A percentile compares a stretch with the other conserved stretches of the same genome.
phyloP scores from a whole-genome alignment of 352 stramenopile species.

The Phytophthora gonapodyides region DNA sequence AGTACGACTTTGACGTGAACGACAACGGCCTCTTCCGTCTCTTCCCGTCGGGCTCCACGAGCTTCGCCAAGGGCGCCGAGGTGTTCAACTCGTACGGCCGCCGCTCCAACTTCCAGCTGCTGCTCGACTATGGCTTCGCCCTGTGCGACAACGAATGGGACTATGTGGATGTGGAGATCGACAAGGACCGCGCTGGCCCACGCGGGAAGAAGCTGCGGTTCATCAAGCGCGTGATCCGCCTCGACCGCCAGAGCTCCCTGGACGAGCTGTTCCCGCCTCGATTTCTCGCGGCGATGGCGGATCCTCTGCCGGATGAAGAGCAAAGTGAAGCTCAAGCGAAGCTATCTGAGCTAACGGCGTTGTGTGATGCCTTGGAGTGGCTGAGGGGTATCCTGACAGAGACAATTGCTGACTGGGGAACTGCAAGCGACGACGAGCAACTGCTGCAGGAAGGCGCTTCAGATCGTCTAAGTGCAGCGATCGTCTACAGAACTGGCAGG shows the following conservation, averaged over 20 bases:
- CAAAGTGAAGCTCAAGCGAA: constrained; percentile 14
- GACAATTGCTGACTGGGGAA: constrained; percentile 29
- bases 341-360: constrained; percentile 8
- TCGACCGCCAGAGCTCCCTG: constrained; percentile 54
- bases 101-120: constrained; percentile 84
- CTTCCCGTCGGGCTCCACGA: constrained; percentile 62
- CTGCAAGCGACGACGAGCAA: constrained; percentile 25
- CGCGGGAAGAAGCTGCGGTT: constrained; percentile 50
- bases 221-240: constrained; percentile 45
- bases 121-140: constrained; percentile 94
- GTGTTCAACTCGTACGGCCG: constrained; percentile 94
- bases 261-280: constrained; percentile 50
- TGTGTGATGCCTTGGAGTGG: constrained; percentile 35
- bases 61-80: constrained; percentile 65
- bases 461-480: constrained; percentile 41
- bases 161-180: constrained; percentile 64
- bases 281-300: constrained; percentile 29
- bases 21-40: constrained; percentile 65
- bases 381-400: constrained; percentile 27
- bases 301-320: constrained; percentile 24
- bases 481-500: constrained; percentile 53
- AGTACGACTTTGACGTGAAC: constrained; percentile 83
- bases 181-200: constrained; percentile 35
- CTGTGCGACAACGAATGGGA: constrained; percentile 91
- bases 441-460: constrained; percentile 26